A percentile compares a stretch with the other conserved stretches of the same genome.
Conservation (phyloP, 2,329 filamentous ascomycete genomes). For the Trichoderma sp. region DNA sequence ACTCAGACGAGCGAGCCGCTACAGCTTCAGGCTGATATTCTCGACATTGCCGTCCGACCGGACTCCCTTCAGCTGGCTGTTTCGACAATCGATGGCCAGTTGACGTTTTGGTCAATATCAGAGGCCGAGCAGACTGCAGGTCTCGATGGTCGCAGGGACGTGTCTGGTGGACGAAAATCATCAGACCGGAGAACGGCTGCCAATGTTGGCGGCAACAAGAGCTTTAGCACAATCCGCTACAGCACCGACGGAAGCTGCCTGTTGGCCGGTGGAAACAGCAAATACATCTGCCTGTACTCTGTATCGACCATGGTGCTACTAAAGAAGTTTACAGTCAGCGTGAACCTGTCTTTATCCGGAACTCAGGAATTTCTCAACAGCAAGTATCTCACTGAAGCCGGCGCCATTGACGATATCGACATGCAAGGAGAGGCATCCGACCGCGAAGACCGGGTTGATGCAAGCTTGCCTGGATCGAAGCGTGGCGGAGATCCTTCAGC, state of each 20-base stretch:
- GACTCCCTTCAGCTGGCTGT: constrained; percentile 91
- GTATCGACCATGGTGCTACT: constrained; percentile 87
- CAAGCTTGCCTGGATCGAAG: constrained; percentile 80
- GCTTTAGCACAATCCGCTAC: constrained; percentile 85
- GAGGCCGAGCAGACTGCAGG: constrained; percentile 86
- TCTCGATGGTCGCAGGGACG: constrained; percentile 87
- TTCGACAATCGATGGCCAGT: constrained; percentile 88
- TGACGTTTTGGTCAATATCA: constrained; percentile 92
- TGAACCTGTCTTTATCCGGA: constrained; percentile 93
- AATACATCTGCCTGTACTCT: constrained; percentile 98
- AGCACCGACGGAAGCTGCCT: constrained; percentile 91
- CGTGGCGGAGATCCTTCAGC: constrained; percentile 80
- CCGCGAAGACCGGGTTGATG: constrained; percentile 80
- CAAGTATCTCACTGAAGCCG: constrained; percentile 86
- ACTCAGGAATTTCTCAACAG: constrained; percentile 98
- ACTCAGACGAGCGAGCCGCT: constrained; percentile 95
- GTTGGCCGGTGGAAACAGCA: constrained; percentile 91
- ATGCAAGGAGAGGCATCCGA: constrained; percentile 87
- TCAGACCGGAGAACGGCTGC: constrained; percentile 89
- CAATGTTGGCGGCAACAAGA: constrained; percentile 87
- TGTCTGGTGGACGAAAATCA: constrained; percentile 87
- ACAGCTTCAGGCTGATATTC: constrained; percentile 87
- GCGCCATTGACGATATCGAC: constrained; percentile 82
- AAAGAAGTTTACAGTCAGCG: constrained; percentile 93
- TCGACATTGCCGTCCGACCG: constrained; percentile 83